Conservation (phyloP, 108 stramenopile species). For the Fistulifera pelliculosa region DNA sequence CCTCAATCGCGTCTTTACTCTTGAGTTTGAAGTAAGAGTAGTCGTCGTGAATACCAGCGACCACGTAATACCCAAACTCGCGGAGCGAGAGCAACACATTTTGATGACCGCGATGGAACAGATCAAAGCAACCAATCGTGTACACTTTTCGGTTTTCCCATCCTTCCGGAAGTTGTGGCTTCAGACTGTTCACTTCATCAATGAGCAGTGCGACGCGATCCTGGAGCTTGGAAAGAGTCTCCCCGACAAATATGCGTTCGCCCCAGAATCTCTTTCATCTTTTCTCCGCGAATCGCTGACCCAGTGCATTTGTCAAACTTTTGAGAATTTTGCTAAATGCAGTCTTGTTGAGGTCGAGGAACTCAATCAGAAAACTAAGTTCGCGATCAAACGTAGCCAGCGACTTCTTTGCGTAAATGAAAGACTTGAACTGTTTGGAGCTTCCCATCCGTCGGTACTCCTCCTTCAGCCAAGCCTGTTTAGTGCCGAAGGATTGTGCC, state of each 20-base stretch:
- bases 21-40: conserved; percentile 53
- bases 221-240: conserved; percentile 21
- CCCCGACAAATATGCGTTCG: conserved; percentile 36
- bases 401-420: conserved; percentile 48
- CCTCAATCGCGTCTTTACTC: conserved; percentile 51
- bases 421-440: conserved; percentile 39
- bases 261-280: conserved; percentile 29
- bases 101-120: conserved; percentile 55
- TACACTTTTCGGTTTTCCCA: conserved; percentile 56
- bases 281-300: conserved; percentile 35
- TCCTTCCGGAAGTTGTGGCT: conserved; percentile 42
- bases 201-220: conserved; percentile 13
- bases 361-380: conserved; percentile 31
- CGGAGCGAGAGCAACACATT: conserved; percentile 43
- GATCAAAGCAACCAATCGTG: conserved; percentile 58
- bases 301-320: conserved; percentile 53
- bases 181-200: conserved; percentile 26
- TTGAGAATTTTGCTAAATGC: conserved; percentile 61
- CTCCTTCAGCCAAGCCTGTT: conserved; percentile 31
- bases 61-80: conserved; percentile 46
- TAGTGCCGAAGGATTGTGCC: conserved; percentile 4
- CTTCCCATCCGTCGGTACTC: conserved; percentile 35
- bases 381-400: conserved; percentile 32
- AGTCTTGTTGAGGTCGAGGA: conserved; percentile 48
- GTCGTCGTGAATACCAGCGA: conserved; percentile 57